Base-by-base conservation (phyloP, 345 rosid species). In the Lenwebbia sp. region DNA sequence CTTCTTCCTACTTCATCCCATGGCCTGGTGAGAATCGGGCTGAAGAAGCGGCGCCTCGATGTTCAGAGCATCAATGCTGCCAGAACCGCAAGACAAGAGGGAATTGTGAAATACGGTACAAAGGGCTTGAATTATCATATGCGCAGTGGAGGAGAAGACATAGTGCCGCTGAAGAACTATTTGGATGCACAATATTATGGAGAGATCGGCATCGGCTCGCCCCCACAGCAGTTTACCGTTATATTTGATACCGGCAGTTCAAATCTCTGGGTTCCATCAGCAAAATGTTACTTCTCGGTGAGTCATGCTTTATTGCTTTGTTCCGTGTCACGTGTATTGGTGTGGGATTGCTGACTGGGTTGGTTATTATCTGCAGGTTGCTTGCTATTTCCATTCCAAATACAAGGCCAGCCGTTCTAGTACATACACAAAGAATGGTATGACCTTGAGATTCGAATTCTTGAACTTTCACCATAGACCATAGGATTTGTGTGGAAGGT, bases 231-330 rank as follows among this genome's bases (percentile, higher is more conserved):
- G 40, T 96, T 96, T 88, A 85, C 94, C 17, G 98, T 96, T 89
- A 87, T 94, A 84, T 96, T 96, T 75, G 98, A 96, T 83, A 94
- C 98, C 0, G 98, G 98, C 41, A 96, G 98, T 86, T 96, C 98
- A 56, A 95, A 96, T 86, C 94, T 96, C 62, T 96, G 98, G 98
- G 91, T 96, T 86, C 98, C 98, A 40, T 96, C 98, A 8, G 87
- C 94, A 82, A 93, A 93, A 85, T 96, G 98, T 87, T 89, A 86
- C 88, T 91, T 94, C 70, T 91, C 96, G 25, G 98, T 95, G 88
- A 93, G 96, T 85, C 52, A 19, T 41, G 74, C 54, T 47, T 51
- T 7, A 37, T 70, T 70, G 81, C 81, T 70, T 19, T 70, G 81
- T 37, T 70, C 37, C 13, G 2, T 1, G 81, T 37, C 26, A 33